These are phyloP conservation scores for Blastobotrys apis DNA, from an alignment of 1,139 yeast species.

Conservation along the genomic window DNA sequence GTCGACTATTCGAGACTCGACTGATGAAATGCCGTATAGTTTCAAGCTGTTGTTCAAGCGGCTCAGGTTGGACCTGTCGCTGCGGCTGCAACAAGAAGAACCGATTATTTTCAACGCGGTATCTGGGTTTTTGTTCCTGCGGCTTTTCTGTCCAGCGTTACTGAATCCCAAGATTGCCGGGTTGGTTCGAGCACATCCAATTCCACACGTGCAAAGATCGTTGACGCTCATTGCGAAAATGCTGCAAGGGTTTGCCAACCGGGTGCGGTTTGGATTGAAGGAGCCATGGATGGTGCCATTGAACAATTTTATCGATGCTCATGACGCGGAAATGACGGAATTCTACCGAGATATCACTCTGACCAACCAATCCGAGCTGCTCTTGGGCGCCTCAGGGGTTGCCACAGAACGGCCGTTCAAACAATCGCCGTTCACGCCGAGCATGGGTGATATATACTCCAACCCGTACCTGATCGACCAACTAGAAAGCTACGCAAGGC, in stretches of 20 bases:
- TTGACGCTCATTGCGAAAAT: constrained; percentile 80
- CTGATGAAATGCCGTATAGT: constrained; percentile 71
- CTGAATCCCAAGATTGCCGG: constrained; percentile 82
- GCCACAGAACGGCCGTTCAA: constrained; percentile 26
- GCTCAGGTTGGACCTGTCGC: constrained; percentile 23
- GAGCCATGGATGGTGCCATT: constrained; percentile 74
- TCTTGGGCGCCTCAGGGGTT: constrained; percentile 14
- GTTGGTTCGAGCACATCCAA: constrained; percentile 64
- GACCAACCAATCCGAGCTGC: constrained; percentile 11
- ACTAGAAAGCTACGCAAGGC: constrained; percentile 30
- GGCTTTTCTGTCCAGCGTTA: constrained; percentile 89
- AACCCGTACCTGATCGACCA: constrained; percentile 37
- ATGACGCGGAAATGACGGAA: constrained; percentile 54
- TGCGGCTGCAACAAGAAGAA: constrained; percentile 20
- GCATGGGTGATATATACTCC: constrained; percentile 32
- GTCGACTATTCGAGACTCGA: constrained; percentile 62
- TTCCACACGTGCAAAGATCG: constrained; percentile 68
- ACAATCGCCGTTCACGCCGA: constrained; percentile 26
- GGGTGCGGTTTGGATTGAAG: constrained; percentile 69
- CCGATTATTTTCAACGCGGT: constrained; percentile 48
- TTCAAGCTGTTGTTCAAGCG: constrained; percentile 46
- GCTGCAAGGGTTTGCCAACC: constrained; percentile 71
- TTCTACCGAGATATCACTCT: constrained; percentile 68
- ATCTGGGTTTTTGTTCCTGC: constrained; percentile 75
- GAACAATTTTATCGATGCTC: constrained; percentile 61